A percentile compares a stretch with the other conserved stretches of the same genome.
These are phyloP conservation scores for Penicillium crystallinum DNA, from an alignment of 495 filamentous ascomycete genomes.

Conservation along the genomic window DNA sequence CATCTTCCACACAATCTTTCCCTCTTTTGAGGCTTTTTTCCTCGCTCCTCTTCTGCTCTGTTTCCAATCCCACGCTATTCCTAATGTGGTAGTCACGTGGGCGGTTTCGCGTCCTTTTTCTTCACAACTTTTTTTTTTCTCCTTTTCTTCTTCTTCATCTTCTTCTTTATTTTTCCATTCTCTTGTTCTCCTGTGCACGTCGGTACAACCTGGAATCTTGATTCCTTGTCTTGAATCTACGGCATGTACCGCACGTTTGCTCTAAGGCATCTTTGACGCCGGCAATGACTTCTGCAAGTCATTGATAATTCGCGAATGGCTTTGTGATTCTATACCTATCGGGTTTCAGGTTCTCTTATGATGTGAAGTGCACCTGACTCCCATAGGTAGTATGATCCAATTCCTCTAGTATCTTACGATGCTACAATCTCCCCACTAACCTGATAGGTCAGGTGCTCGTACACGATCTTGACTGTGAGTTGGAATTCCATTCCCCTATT, in stretches of 20 bases:
- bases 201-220: background rate
- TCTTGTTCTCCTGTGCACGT: background rate
- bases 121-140: slow-evolving; percentile 19
- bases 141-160: slow-evolving; percentile 12
- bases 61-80: slow-evolving; percentile 28
- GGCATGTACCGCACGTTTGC: background rate
- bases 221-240: background rate
- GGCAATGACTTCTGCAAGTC: background rate
- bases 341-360: background rate
- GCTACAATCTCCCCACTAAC: slow-evolving; percentile 17
- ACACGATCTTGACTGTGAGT: slow-evolving; percentile 26
- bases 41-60: slow-evolving; percentile 3
- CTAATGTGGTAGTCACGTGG: slow-evolving; percentile 23
- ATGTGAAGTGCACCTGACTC: background rate
- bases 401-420: slow-evolving; percentile 5
- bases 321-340: background rate
- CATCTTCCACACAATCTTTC: background rate
- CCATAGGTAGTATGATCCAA: background rate
- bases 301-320: background rate
- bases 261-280: background rate
- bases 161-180: slow-evolving; percentile 14
- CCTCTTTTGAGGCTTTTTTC: slow-evolving; percentile 9
- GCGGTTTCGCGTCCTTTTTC: slow-evolving; percentile 28
- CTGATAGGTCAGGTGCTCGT: slow-evolving; percentile 14
- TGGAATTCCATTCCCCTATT: slow-evolving; percentile 6